Evolutionary conservation across 768 basidiomycete species (phyloP).

Genomic region (Imleria badia): DNA sequence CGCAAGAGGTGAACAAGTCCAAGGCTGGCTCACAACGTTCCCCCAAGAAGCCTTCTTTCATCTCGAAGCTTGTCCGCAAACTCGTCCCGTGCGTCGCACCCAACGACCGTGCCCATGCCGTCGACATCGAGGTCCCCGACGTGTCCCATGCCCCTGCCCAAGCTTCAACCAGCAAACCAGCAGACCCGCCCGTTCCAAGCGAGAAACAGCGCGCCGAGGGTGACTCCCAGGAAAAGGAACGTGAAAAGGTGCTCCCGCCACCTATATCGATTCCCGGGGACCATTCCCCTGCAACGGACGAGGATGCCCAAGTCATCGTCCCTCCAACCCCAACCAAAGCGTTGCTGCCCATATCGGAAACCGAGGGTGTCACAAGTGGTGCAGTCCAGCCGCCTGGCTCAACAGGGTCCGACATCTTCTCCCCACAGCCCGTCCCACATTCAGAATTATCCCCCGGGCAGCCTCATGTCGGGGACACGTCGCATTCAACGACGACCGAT

Average conservation of each 20-base stretch:
- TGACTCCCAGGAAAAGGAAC: constrained; percentile 34
- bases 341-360: constrained; percentile 64
- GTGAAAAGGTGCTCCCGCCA: constrained; percentile 33
- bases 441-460: constrained; percentile 26
- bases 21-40: constrained; percentile 34
- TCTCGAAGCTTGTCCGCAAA: constrained; percentile 57
- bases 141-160: constrained; percentile 17
- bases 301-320: constrained; percentile 40
- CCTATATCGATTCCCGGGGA: constrained; percentile 24
- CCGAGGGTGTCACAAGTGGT: constrained; percentile 86
- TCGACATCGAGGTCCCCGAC: constrained; percentile 40
- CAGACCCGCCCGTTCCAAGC: constrained; percentile 20
- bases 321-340: constrained; percentile 49
- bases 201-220: constrained; percentile 30
- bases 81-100: constrained; percentile 69
- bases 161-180: constrained; percentile 19
- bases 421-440: constrained; percentile 25
- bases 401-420: constrained; percentile 45
- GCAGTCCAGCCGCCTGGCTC: constrained; percentile 92
- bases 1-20: constrained; percentile 35
- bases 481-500: constrained; percentile 32
- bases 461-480: constrained; percentile 30
- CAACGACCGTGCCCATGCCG: constrained; percentile 43
- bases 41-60: constrained; percentile 50
- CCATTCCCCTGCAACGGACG: constrained; percentile 14